phyloP scores from a whole-genome alignment of 208 protist species.

The Trypanosoma brucei region DNA sequence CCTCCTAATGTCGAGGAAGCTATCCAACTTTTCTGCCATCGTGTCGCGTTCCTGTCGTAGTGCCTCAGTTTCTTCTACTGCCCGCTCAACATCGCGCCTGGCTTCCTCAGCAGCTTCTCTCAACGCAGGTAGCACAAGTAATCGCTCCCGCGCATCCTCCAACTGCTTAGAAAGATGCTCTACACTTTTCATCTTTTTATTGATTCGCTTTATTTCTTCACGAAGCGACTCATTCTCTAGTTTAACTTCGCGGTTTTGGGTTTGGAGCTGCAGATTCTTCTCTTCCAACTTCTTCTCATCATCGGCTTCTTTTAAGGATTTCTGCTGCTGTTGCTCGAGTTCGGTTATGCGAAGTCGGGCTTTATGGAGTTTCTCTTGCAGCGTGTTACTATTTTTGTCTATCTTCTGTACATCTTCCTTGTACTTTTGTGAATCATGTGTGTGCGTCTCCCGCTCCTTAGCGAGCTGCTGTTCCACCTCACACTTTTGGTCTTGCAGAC shows the following conservation, averaged over 20 bases:
- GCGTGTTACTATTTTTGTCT: slow-evolving; percentile 34
- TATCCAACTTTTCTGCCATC: slow-evolving; percentile 57
- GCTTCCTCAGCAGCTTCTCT: slow-evolving; percentile 57
- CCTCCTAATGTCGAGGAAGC: slow-evolving; percentile 59
- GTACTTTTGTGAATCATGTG: slow-evolving; percentile 27
- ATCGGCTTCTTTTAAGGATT: slow-evolving; percentile 27
- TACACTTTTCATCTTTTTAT: slow-evolving; percentile 18
- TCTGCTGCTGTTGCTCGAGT: slow-evolving; percentile 26
- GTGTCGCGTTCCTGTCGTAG: slow-evolving; percentile 65
- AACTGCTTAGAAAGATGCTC: slow-evolving; percentile 43
- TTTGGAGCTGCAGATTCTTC: slow-evolving; percentile 64
- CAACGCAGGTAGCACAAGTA: slow-evolving; percentile 58
- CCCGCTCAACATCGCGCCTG: slow-evolving; percentile 43
- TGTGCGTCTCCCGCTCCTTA: slow-evolving; percentile 25
- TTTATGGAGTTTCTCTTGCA: slow-evolving; percentile 55
- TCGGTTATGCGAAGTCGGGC: slow-evolving; percentile 41
- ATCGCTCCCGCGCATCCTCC: slow-evolving; percentile 58
- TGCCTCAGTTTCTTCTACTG: slow-evolving; percentile 51
- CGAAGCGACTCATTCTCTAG: slow-evolving; percentile 41
- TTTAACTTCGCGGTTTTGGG: slow-evolving; percentile 53
- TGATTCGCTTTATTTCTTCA: slow-evolving; percentile 37
- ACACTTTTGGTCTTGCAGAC: slow-evolving; percentile 21
- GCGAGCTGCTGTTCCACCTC: slow-evolving; percentile 27
- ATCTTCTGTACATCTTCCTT: slow-evolving; percentile 38
- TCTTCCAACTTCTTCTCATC: slow-evolving; percentile 61